A percentile compares a stretch with the other conserved stretches of the same genome.
Conservation (phyloP, 208 protist genomes). For the Novymonas esmeraldas region DNA sequence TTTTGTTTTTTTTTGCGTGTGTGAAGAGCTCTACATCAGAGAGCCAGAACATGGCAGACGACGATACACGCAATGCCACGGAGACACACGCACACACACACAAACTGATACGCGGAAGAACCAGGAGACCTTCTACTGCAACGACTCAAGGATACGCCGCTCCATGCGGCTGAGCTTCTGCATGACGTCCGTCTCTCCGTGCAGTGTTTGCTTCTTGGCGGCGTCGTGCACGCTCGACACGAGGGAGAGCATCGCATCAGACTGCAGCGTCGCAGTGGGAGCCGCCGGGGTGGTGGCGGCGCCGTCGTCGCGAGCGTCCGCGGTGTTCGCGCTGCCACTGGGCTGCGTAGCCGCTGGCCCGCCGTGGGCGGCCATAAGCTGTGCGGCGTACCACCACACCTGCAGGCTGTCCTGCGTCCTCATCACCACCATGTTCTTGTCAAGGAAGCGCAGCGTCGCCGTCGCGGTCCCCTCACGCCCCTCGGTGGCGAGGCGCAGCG, state of each 20-base stretch:
- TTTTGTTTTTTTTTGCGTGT: not conserved
- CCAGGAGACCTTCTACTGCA: too few relatives aligned
- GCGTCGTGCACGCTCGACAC: conserved; percentile 29
- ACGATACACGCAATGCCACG: too few relatives aligned
- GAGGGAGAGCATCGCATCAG: conserved; percentile 18
- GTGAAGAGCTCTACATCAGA: too few relatives aligned
- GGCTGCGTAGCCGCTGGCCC: not conserved
- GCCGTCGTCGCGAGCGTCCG: not conserved
- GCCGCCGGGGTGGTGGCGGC: too few relatives aligned
- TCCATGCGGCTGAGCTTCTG: conserved; percentile 40
- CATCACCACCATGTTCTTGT: conserved; percentile 44
- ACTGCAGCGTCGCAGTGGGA: not conserved
- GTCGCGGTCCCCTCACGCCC: conserved; percentile 8
- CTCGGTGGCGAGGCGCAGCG: conserved; percentile 23
- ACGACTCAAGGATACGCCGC: conserved; percentile 13
- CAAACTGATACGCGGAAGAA: not conserved
- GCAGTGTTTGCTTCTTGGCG: conserved; percentile 18
- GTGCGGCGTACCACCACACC: conserved; percentile 39
- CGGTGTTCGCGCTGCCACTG: not conserved
- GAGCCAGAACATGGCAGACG: too few relatives aligned
- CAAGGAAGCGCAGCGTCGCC: conserved; percentile 34
- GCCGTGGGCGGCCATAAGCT: conserved; percentile 11
- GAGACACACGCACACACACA: not conserved
- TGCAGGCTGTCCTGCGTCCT: conserved; percentile 52
- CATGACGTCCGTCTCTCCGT: conserved; percentile 14